phyloP scores from a whole-genome alignment of 768 basidiomycete species.

The Cubamyces sp. region DNA sequence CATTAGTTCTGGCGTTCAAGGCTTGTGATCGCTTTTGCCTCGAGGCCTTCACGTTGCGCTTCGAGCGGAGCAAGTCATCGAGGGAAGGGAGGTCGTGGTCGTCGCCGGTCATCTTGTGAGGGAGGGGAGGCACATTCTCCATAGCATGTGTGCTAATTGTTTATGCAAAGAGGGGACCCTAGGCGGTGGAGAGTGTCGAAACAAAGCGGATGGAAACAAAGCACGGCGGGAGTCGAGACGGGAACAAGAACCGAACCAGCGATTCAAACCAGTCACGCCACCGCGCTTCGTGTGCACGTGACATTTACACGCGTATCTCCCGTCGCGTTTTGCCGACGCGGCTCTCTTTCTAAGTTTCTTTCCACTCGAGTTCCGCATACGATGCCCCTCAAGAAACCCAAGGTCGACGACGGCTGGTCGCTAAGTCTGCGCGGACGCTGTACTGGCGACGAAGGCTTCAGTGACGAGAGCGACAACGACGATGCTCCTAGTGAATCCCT shows the following conservation, averaged over 20 bases:
- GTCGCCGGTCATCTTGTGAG: conserved; percentile 18
- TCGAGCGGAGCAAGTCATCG: conserved; percentile 20
- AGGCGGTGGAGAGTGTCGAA: neutral
- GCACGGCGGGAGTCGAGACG: neutral
- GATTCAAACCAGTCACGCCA: conserved; percentile 14
- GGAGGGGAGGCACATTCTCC: conserved; percentile 19
- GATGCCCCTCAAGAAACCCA: conserved; percentile 1
- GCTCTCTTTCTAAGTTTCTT: neutral
- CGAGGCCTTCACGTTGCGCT: conserved; percentile 26
- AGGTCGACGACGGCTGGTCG: conserved; percentile 34
- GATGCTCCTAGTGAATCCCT: neutral
- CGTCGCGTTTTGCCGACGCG: conserved; percentile 12
- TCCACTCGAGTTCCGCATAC: neutral
- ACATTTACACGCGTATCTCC: neutral
- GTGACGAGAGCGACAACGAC: conserved; percentile 30
- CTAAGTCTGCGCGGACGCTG: conserved; percentile 31
- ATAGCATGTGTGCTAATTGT: conserved; percentile 8
- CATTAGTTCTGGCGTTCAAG: conserved; percentile 14
- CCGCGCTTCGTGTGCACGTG: conserved; percentile 10
- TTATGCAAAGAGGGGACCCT: neutral
- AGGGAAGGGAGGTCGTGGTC: conserved; percentile 20
- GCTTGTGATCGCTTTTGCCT: conserved; percentile 27
- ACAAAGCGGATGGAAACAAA: conserved; percentile 9
- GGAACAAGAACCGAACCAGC: conserved; percentile 13
- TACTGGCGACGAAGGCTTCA: conserved; percentile 21